phyloP scores from a whole-genome alignment of 805 yeast genomes.

The Hanseniaspora lindneri region DNA sequence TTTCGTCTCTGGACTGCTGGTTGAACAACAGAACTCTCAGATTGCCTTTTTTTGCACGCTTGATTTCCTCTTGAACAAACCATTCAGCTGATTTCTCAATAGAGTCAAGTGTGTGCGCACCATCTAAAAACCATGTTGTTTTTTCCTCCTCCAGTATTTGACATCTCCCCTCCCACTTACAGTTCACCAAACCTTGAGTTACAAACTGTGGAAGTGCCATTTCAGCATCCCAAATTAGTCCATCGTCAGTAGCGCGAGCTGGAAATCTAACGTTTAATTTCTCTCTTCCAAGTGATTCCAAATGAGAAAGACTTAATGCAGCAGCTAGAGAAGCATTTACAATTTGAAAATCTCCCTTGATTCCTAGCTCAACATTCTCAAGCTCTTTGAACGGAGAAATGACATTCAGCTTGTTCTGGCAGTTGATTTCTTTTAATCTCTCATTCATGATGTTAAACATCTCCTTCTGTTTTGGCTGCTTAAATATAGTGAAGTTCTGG shows the following conservation, averaged over 20 bases:
- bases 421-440: slow-evolving; percentile 51
- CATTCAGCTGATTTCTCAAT: slow-evolving; percentile 70
- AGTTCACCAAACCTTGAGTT: slow-evolving; percentile 46
- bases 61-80: slow-evolving; percentile 40
- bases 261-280: not conserved
- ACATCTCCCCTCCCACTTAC: slow-evolving; percentile 94
- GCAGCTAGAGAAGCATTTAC: slow-evolving; percentile 83
- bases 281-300: slow-evolving; percentile 33
- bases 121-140: slow-evolving; percentile 78
- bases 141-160: slow-evolving; percentile 46
- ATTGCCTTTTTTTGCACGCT: not conserved
- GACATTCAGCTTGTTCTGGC: slow-evolving; percentile 38
- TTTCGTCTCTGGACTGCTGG: slow-evolving; percentile 87
- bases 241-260: slow-evolving; percentile 15
- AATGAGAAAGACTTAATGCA: slow-evolving; percentile 43
- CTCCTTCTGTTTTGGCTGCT: slow-evolving; percentile 36
- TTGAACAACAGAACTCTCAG: slow-evolving; percentile 59
- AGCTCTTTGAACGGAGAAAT: slow-evolving; percentile 37
- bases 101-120: slow-evolving; percentile 91
- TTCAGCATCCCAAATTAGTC: not conserved
- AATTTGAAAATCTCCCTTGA: slow-evolving; percentile 74
- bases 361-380: slow-evolving; percentile 42
- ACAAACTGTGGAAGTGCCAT: slow-evolving; percentile 38
- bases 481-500: slow-evolving; percentile 55
- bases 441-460: slow-evolving; percentile 46